Evolutionary conservation across 2,329 filamentous ascomycete genomes (phyloP).

Genomic region (Apiospora koreana): DNA sequence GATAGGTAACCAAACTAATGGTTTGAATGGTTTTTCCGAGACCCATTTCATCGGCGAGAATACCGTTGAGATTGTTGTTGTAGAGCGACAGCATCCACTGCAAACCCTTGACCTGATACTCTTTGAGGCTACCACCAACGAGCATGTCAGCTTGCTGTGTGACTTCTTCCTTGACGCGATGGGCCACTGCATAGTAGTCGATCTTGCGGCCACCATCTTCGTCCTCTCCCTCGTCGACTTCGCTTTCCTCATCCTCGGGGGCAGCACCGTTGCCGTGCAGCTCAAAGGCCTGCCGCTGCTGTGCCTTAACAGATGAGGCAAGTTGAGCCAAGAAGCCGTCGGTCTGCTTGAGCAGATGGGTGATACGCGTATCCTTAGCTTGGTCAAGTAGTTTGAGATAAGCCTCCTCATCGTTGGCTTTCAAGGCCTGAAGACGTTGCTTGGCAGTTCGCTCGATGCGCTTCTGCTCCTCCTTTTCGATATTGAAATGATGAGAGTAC

Average conservation of each 20-base stretch:
- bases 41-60: slow-evolving; percentile 98
- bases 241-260: slow-evolving; percentile 64
- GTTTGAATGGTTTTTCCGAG: slow-evolving; percentile 99
- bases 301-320: slow-evolving; percentile 88
- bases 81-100: slow-evolving; percentile 99
- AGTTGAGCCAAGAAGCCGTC: slow-evolving; percentile 97
- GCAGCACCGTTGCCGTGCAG: slow-evolving; percentile 70
- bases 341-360: slow-evolving; percentile 93
- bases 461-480: slow-evolving; percentile 99
- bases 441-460: slow-evolving; percentile 96
- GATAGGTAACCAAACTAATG: slow-evolving; percentile 94
- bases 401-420: slow-evolving; percentile 98
- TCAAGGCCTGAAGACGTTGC: slow-evolving; percentile 97
- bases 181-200: slow-evolving; percentile 98
- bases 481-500: slow-evolving; percentile 87
- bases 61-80: slow-evolving; percentile 99
- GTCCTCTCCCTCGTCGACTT: slow-evolving; percentile 68
- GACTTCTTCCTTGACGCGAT: slow-evolving; percentile 93
- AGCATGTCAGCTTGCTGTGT: slow-evolving; percentile 80
- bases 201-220: slow-evolving; percentile 75
- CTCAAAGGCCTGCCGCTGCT: slow-evolving; percentile 82
- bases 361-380: slow-evolving; percentile 99
- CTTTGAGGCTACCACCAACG: slow-evolving; percentile 90
- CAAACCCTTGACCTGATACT: slow-evolving; percentile 97
- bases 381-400: slow-evolving; percentile 97